Percentiles rank a stretch among this genome's conserved stretches.
Conservation (phyloP, 495 filamentous ascomycete species). For the Daldinia decipiens region DNA sequence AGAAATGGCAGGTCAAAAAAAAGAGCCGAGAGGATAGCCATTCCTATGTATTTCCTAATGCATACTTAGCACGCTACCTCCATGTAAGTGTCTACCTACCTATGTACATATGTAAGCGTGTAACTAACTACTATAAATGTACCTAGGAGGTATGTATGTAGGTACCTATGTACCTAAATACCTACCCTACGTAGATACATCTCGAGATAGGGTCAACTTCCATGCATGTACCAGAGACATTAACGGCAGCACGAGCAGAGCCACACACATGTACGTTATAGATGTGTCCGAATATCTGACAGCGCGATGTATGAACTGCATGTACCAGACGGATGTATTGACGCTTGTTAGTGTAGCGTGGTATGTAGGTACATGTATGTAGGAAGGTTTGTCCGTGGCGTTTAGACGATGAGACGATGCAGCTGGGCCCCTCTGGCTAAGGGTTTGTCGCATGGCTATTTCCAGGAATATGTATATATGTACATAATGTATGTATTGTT, state of each 20-base stretch:
- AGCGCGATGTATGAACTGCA: background rate
- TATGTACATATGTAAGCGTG: background rate
- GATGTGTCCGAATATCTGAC: background rate
- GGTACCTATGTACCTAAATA: background rate
- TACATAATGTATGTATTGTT: no score
- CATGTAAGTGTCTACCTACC: background rate
- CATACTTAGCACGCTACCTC: slow-evolving; percentile 6
- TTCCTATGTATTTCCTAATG: slow-evolving; percentile 27
- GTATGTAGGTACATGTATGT: background rate
- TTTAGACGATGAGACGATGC: slow-evolving; percentile 34
- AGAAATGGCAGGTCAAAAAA: slow-evolving; percentile 41
- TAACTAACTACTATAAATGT: background rate
- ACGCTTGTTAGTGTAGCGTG: background rate
- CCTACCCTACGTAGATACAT: background rate
- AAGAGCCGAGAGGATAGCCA: slow-evolving; percentile 42
- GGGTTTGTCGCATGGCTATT: slow-evolving; percentile 47
- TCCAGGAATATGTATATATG: no score
- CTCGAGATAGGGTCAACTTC: background rate
- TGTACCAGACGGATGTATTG: background rate
- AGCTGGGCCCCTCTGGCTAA: slow-evolving; percentile 30
- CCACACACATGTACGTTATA: background rate
- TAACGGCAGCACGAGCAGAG: background rate
- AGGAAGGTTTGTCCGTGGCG: slow-evolving; percentile 22
- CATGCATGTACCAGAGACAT: no score
- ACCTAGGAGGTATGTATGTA: slow-evolving; percentile 4